These are phyloP conservation scores for Plasmodiophora brassicae DNA, from an alignment of 208 protist genomes.

Conservation along the genomic window DNA sequence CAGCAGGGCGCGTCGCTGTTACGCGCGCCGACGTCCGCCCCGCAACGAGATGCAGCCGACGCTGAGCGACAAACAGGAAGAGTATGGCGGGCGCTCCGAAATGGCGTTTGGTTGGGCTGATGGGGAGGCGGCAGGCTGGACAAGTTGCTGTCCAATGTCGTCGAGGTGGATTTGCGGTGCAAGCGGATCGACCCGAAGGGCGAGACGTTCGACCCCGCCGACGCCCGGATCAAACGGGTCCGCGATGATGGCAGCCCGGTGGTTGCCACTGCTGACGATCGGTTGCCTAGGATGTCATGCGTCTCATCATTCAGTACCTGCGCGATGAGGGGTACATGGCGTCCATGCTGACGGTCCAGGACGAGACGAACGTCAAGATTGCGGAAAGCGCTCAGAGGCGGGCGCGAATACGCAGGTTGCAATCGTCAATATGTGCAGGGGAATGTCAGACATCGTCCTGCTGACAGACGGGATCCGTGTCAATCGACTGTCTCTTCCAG, in stretches of 20 bases:
- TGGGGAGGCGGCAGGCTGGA: background rate
- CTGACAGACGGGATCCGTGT: background rate
- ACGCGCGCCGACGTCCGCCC: no score
- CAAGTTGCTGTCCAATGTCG: background rate
- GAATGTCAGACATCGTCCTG: constrained; percentile 57
- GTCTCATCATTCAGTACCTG: constrained; percentile 65
- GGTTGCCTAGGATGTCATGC: constrained; percentile 63
- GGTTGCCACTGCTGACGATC: background rate
- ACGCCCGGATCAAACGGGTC: background rate
- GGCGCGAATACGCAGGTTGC: constrained; percentile 49
- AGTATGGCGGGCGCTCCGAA: no score
- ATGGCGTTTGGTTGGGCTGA: no score
- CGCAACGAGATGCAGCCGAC: no score
- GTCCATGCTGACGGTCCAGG: constrained; percentile 58
- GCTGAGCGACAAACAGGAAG: no score
- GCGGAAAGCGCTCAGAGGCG: constrained; percentile 42
- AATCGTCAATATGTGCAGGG: constrained; percentile 55
- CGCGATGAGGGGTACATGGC: constrained; percentile 60
- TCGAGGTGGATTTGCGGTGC: background rate
- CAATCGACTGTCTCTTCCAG: background rate
- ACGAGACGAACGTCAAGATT: constrained; percentile 64
- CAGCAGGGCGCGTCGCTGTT: no score
- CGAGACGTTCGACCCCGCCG: background rate
- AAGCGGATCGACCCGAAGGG: background rate
- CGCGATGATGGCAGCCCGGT: background rate